These are phyloP conservation scores for Xylariales sp. DNA, from an alignment of 2,329 filamentous ascomycete species.

Conservation along the genomic window DNA sequence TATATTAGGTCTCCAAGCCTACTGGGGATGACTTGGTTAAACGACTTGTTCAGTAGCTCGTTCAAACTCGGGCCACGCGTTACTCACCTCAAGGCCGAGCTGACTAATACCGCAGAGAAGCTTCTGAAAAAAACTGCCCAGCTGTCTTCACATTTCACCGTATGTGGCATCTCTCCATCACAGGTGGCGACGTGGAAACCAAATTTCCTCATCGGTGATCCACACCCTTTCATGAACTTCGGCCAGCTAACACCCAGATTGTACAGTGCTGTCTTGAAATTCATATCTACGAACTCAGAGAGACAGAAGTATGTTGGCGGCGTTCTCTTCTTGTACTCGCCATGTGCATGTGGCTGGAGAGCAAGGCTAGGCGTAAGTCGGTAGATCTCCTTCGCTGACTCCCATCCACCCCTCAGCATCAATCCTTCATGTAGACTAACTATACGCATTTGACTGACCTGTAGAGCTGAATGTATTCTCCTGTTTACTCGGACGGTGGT, in stretches of 20 bases:
- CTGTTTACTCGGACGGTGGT: too few relatives aligned
- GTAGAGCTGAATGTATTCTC: too few relatives aligned
- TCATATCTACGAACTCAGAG: neutral
- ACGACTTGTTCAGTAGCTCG: constrained; percentile 5
- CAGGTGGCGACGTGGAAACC: constrained; percentile 15
- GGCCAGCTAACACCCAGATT: constrained; percentile 15
- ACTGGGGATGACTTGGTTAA: constrained; percentile 12
- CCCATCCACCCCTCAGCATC: neutral
- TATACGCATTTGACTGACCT: too few relatives aligned
- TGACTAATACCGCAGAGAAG: constrained; percentile 16
- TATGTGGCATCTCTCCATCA: constrained; percentile 12
- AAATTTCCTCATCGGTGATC: constrained; percentile 18
- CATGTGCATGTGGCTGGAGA: neutral
- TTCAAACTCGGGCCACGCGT: constrained; percentile 17
- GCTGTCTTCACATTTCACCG: constrained; percentile 11
- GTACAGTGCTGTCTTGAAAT: constrained; percentile 7
- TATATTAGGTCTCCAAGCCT: constrained; percentile 11
- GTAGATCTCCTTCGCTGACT: neutral
- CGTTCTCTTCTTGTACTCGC: neutral
- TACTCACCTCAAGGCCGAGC: constrained; percentile 16
- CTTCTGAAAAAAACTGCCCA: constrained; percentile 16
- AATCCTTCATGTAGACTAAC: neutral
- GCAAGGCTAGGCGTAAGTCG: neutral
- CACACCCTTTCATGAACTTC: constrained; percentile 16
- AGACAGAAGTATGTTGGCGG: constrained; percentile 16